Evolutionary conservation across 345 rosid species (phyloP), one percentile per base, ranked within the genome.

Genomic region (Punica granatum): DNA sequence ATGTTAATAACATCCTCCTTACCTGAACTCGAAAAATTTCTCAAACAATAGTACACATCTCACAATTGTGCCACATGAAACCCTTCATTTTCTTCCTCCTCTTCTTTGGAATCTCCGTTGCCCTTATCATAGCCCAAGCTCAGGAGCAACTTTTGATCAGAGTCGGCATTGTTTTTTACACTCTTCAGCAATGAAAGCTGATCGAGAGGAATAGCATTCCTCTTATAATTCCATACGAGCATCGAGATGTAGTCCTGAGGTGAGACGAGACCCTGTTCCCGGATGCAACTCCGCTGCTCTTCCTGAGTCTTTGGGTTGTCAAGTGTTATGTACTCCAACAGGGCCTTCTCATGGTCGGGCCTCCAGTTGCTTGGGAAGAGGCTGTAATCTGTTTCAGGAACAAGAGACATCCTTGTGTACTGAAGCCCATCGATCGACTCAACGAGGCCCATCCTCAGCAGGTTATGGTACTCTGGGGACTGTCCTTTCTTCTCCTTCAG

Each of bases 171-270:
- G 53, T 19, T 70, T 10, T 66, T 53, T 36, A 67, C 48, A 63
- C 63, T 71, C 67, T 79, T 73, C 25, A 81, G 37, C 72, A 87
- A 75, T 61, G 94, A 83, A 71, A 82, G 78, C 73, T 84, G 92
- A 75, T 86, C 92, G 79, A 85, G 81, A 6, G 66, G 81, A 64
- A 88, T 81, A 26, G 88, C 83, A 60, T 94, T 94, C 79, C 95
- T 79, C 72, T 91, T 94, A 73, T 91, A 94, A 84, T 89, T 91
- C 99, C 99, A 94, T 49, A 94, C 97, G 66, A 94, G 87, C 97
- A 94, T 90, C 6, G 96, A 87, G 37, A 85, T 72, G 71, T 86
- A 91, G 71, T 94, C 96, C 73, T 91, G 97, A 51, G 99, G 86
- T 6, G 99, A 93, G 71, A 94, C 81, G 34, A 94, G 90, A 23